Conservation (phyloP, 768 basidiomycete species). For the Tricholoma saponaceum region DNA sequence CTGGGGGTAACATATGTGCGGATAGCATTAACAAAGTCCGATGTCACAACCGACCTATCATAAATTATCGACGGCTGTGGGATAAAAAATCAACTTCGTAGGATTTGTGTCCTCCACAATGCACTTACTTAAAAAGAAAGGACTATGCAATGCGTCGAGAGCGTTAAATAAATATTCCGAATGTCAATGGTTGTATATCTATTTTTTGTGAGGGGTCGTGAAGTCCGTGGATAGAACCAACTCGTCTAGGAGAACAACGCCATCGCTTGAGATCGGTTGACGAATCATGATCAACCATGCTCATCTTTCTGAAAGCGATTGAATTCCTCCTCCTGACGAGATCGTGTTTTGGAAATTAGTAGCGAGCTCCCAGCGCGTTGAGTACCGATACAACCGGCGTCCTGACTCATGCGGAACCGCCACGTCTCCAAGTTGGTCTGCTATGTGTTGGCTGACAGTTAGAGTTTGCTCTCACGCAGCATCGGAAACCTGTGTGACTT, state of each 20-base stretch:
- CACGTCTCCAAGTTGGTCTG: not conserved
- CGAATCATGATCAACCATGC: not conserved
- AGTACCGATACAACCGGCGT: not conserved
- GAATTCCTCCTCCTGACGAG: not conserved
- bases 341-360: not conserved
- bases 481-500: not conserved
- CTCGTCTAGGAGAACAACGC: not conserved
- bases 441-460: not conserved
- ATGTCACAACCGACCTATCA: not conserved
- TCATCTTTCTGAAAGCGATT: not conserved
- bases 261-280: not conserved
- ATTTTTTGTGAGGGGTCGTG: no score
- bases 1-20: not conserved
- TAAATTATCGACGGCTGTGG: not conserved
- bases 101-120: not conserved
- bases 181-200: not conserved
- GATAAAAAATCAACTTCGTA: not conserved
- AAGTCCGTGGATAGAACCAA: not conserved
- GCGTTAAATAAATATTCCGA: not conserved
- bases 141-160: not conserved
- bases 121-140: not conserved
- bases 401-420: not conserved
- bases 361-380: constrained; percentile 1
- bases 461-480: not conserved
- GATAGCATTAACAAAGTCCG: not conserved